Conservation (phyloP, 257 asterid genomes). For the Asclepias syriaca region DNA sequence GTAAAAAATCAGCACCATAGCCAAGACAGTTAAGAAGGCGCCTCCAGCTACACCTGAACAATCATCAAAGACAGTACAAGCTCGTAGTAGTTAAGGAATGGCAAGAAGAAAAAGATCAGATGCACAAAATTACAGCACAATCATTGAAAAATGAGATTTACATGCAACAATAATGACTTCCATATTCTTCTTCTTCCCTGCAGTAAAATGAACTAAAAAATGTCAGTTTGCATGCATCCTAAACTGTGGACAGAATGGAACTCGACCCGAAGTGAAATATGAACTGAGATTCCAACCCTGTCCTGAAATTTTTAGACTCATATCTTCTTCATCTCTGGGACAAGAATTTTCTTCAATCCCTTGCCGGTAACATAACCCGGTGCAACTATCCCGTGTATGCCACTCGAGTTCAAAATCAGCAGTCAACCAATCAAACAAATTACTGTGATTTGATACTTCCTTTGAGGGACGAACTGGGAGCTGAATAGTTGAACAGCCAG, state of each 20-base stretch:
- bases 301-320: constrained; percentile 8
- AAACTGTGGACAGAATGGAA: background rate
- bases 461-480: constrained; percentile 9
- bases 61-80: constrained; percentile 11
- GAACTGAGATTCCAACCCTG: constrained; percentile 10
- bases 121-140: background rate
- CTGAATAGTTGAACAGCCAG: background rate
- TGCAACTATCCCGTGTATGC: constrained; percentile 10
- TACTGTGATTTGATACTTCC: background rate
- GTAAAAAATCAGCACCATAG: constrained; percentile 14
- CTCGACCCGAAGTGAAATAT: background rate
- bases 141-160: background rate
- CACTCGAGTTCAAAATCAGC: constrained; percentile 17
- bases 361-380: constrained; percentile 3
- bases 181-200: background rate
- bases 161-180: background rate
- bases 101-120: background rate
- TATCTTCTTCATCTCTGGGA: background rate
- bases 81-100: background rate
- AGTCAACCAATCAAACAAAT: constrained; percentile 4
- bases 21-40: constrained; percentile 14
- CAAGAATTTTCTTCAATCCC: constrained; percentile 5
- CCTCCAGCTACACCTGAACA: constrained; percentile 35
- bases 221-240: background rate
- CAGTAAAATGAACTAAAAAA: background rate